Base-by-base conservation (phyloP, 305 asterid species). In the Solanum hybrid region DNA sequence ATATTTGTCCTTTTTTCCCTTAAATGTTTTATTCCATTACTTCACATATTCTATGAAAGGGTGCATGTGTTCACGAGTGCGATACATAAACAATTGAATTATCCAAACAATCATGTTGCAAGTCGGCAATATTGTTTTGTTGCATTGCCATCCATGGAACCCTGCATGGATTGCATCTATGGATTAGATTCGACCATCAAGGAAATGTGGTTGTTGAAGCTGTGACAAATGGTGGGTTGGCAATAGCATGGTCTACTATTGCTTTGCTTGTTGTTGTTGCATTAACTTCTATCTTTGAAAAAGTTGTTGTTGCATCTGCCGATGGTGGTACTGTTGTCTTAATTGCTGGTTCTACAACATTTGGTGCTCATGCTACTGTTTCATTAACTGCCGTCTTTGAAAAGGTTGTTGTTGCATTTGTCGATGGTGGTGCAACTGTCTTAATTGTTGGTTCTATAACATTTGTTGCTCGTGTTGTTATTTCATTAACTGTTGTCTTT, bases 261-360 rank as follows among this genome's bases (percentile, higher is more conserved):
- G 4, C 69, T 56, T 56, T 56, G 69, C 24, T 19, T 56, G 69
- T 4, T 56, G 69, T 4, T 56, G 11, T 56, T 56, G 24, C 69
- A 56, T 56, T 56, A 56, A 56, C 24, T 56, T 56, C 24, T 56
- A 17, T 19, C 24, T 56, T 56, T 2, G 10, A 56, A 19, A 56
- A 56, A 56, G 10, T 0, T 0, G 69, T 19, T 56, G 69, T 3
- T 56, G 0, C 24, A 56, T 56, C 69, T 19, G 0, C 26, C 24
- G 69, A 19, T 56, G 69, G 69, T 56, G 69, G 69, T 19, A 56
- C 69, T 56, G 69, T 22, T 14, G 60, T 45, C 19, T 45, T 45
- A 45, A 45, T 45, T 45, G 60, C 9, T 15, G 9, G 22, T 51
- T 56, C 69, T 56, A 2, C 69, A 56, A 56, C 10, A 56, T 56